Evolutionary conservation across 2,329 filamentous ascomycete species (phyloP), one percentile per base, ranked within the genome.

Genomic region (Fragosphaeria purpurea): DNA sequence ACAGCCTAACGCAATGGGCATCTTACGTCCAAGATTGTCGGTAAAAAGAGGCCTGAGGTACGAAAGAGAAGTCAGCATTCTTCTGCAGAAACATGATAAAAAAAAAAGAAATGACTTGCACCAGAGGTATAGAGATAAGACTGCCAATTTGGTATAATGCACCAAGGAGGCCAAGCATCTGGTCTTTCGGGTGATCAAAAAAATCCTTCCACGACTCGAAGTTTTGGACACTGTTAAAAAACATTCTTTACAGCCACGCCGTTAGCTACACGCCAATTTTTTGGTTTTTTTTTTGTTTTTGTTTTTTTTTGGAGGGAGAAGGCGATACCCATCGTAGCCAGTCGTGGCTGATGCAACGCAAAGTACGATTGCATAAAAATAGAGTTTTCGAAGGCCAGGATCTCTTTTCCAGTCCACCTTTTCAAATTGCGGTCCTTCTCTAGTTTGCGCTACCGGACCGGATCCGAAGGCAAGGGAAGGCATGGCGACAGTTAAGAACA

Each of bases 111-210:
- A 13, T 4, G 8, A 57, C 67, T 63, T 62, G 69, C 67, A 81
- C 76, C 35, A 82, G 65, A 2, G 76, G 77, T 41, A 82, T 75
- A 31, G 75, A 75, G 42, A 68, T 64, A 53, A 82, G 70, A 51
- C 75, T 76, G 44, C 79, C 79, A 41, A 82, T 72, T 57, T 77
- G 77, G 63, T 82, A 82, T 54, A 77, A 72, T 7, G 78, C 76
- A 8, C 72, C 73, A 4, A 82, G 67, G 35, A 82, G 69, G 47
- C 79, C 79, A 7, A 72, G 63, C 61, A 63, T 57, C 53, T 65
- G 60, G 56, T 72, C 61, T 60, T 70, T 41, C 0, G 68, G 76
- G 50, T 74, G 46, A 34, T 66, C 64, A 56, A 80, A 80, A 60
- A 70, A 73, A 30, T 60, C 59, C 58, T 71, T 64, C 72, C 71